Base-by-base conservation (phyloP, 768 basidiomycete genomes). In the Pilatotrama ljubarskyi region DNA sequence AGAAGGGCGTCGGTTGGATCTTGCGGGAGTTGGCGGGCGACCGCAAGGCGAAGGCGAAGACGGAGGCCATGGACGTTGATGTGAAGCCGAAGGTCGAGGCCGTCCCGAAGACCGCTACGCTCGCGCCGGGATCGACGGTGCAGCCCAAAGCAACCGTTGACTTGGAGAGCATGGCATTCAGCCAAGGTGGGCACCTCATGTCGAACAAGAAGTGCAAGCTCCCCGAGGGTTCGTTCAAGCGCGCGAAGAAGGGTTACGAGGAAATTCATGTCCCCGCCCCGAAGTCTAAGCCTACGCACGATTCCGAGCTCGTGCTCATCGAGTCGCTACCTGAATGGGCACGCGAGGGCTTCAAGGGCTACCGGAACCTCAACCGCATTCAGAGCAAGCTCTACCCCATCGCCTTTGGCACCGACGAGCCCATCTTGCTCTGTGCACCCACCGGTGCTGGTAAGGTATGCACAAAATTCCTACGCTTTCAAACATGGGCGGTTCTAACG, bases 201-300 rank as follows among this genome's bases (percentile, higher is more conserved):
- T 93, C 93, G 15, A 98, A 98, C 78, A 98, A 98, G 76, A 98
- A 98, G 77, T 92, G 90, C 77, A 97, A 95, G 72, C 86, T 98
- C 3, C 97, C 97, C 0, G 94, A 97, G 40, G 97, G 97, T 4
- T 97, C 95, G 15, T 95, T 98, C 82, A 98, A 98, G 76, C 89
- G 96, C 46, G 84, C 91, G 17, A 88, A 90, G 75, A 99, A 99
- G 73, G 95, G 97, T 1, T 98, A 91, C 72, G 97, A 98, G 72
- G 97, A 99, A 73, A 95, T 99, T 32, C 95, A 98, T 63, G 92
- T 99, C 0, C 95, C 95, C 4, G 89, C 92, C 0, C 95, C 95
- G 10, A 95, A 95, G 77, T 82, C 86, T 60, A 85, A 89, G 63
- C 80, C 82, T 0, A 76, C 81, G 3, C 76, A 75, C 6, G 82